A percentile compares a stretch with the other conserved stretches of the same genome.
Evolutionary conservation across 140 eudicot species (phyloP).

Genomic region (Stevia rebaudiana): DNA sequence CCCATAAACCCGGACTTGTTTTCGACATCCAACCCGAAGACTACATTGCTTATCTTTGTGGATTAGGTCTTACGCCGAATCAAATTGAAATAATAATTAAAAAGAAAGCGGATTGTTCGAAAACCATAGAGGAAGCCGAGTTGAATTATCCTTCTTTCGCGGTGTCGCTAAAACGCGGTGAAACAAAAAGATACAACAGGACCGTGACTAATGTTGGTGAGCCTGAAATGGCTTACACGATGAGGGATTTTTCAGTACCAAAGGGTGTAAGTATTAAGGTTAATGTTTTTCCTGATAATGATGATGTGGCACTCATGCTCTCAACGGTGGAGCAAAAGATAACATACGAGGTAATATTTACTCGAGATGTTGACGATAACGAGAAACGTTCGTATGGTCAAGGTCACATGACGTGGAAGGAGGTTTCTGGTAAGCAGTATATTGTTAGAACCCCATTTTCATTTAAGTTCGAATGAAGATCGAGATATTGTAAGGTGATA

Average conservation of each 20-base stretch:
- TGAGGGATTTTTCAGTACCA: background rate
- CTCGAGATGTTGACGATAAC: background rate
- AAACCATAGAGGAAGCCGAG: background rate
- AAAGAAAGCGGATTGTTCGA: background rate
- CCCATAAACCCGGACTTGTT: conserved; percentile 4
- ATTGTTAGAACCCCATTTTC: background rate
- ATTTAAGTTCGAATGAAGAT: conserved; percentile 9
- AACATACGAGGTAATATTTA: background rate
- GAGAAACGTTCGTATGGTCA: background rate
- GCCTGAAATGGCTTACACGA: background rate
- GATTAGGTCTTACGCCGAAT: background rate
- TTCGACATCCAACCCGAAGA: background rate
- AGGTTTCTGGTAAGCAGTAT: background rate
- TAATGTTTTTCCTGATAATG: background rate
- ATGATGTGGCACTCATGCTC: background rate
- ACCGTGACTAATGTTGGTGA: background rate
- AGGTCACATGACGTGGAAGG: background rate
- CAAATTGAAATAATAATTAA: background rate
- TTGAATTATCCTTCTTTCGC: background rate
- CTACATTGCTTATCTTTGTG: conserved; percentile 11
- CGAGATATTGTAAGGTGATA: too few relatives aligned
- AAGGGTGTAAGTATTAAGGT: background rate
- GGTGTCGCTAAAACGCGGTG: background rate
- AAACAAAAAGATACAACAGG: background rate
- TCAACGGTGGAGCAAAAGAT: background rate